Percentiles rank a stretch among this genome's conserved stretches.
These are phyloP conservation scores for Backusella mclennaniae DNA, from an alignment of 192 early-diverging fungal genomes.

Conservation along the genomic window DNA sequence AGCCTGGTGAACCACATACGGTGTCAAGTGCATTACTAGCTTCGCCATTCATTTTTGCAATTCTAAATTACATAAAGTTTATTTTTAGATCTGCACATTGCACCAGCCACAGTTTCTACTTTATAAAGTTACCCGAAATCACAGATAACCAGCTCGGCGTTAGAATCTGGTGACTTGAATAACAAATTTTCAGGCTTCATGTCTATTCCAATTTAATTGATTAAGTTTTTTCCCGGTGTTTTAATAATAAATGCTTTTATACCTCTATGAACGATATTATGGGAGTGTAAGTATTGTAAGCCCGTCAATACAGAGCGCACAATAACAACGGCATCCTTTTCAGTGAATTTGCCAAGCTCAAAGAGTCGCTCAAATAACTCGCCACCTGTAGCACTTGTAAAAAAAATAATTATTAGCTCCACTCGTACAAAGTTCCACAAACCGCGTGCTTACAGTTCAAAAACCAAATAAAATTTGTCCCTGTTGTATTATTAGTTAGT, in stretches of 20 bases:
- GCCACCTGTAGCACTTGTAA: conserved; percentile 66
- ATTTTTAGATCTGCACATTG: neutral
- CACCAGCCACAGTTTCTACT: neutral
- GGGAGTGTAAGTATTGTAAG: conserved; percentile 81
- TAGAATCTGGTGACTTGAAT: conserved; percentile 58
- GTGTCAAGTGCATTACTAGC: conserved; percentile 65
- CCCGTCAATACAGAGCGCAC: conserved; percentile 73
- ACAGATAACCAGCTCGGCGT: conserved; percentile 77
- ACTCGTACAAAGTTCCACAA: neutral
- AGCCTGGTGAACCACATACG: conserved; percentile 86
- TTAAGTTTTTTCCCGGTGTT: neutral
- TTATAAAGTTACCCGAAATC: conserved; percentile 68
- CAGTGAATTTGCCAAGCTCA: conserved; percentile 76
- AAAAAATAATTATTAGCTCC: neutral
- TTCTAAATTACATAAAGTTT: conserved; percentile 35
- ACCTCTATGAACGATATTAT: conserved; percentile 86
- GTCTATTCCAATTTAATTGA: conserved; percentile 37
- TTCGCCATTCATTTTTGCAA: conserved; percentile 62
- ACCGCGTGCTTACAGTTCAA: conserved; percentile 58
- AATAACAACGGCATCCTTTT: conserved; percentile 76
- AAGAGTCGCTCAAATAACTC: conserved; percentile 87
- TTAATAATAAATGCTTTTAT: neutral
- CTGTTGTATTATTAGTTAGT: conserved; percentile 24
- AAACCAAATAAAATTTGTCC: conserved; percentile 75
- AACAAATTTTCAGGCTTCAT: conserved; percentile 89